phyloP scores from a whole-genome alignment of 805 yeast species.

The Candida tibetensis region DNA sequence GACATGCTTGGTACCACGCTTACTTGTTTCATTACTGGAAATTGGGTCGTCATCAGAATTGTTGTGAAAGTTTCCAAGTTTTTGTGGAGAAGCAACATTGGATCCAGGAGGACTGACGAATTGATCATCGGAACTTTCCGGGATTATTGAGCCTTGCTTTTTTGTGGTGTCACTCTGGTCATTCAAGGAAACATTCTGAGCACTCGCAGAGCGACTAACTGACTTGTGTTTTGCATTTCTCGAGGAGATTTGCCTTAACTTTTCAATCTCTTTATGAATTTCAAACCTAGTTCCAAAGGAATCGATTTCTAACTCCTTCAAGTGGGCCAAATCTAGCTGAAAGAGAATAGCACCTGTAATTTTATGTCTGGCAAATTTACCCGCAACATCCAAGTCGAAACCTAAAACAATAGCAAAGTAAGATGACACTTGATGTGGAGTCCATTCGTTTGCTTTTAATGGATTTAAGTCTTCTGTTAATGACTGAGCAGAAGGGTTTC shows the following conservation, averaged over 20 bases:
- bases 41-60: constrained; percentile 20
- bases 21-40: background rate
- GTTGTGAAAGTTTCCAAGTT: constrained; percentile 9
- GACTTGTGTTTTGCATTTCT: constrained; percentile 14
- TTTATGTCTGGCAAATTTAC: constrained; percentile 80
- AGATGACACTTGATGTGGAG: constrained; percentile 79
- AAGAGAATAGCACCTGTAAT: constrained; percentile 83
- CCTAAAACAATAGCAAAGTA: constrained; percentile 69
- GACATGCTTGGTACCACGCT: constrained; percentile 1
- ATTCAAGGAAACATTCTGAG: constrained; percentile 2
- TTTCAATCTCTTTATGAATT: constrained; percentile 83
- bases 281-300: constrained; percentile 96
- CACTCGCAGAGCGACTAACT: constrained; percentile 10
- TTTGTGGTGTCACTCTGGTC: background rate
- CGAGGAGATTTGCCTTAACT: constrained; percentile 38
- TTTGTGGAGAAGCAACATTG: constrained; percentile 9
- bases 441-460: constrained; percentile 60
- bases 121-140: constrained; percentile 6
- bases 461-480: constrained; percentile 40
- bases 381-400: constrained; percentile 71
- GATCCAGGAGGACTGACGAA: constrained; percentile 11
- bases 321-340: constrained; percentile 78
- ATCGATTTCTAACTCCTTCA: constrained; percentile 87
- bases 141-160: background rate
- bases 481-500: constrained; percentile 11